Base-by-base conservation (phyloP, 352 stramenopile genomes). In the Aphanomyces invadans region DNA sequence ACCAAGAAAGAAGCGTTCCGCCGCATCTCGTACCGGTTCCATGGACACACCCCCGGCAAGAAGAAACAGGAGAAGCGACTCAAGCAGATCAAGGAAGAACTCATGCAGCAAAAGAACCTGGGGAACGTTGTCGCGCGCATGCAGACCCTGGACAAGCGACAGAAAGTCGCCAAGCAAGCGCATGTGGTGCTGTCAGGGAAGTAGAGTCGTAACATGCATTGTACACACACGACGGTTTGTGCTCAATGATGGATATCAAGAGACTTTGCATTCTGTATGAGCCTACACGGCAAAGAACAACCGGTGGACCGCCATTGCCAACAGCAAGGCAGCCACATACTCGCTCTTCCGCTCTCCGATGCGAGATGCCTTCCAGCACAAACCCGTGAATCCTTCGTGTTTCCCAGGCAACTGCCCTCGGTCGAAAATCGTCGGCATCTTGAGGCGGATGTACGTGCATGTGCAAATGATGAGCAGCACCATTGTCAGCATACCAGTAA, bases 1-100 rank as follows among this genome's bases (percentile, higher is more conserved):
- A 99, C 96, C 5, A 90, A 97, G 49, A 99, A 99, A 72, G 96
- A 99, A 74, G 96, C 96, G 0, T 99, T 98, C 83, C 92, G 97
- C 31, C 80, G 98, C 71, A 76, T 99, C 31, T 98, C 90, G 74
- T 99, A 99, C 81, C 96, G 98, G 70, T 99, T 99, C 77, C 97
- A 99, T 74, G 97, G 97, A 26, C 93, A 98, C 70, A 94, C 92
- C 4, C 96, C 92, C 4, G 91, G 89, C 5, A 98, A 98, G 77
- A 98, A 98, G 74, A 98, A 98, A 70, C 88, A 98, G 70, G 96
- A 99, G 71, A 98, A 98, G 72, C 81, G 90, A 1, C 65, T 95
- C 33, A 91, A 89, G 55, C 74, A 93, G 59, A 70, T 97, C 1
- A 91, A 95, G 71, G 82, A 91, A 49, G 84, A 94, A 55, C 72